phyloP scores from a whole-genome alignment of 345 rosid species.

The Excoecaria cochinchinensis region DNA sequence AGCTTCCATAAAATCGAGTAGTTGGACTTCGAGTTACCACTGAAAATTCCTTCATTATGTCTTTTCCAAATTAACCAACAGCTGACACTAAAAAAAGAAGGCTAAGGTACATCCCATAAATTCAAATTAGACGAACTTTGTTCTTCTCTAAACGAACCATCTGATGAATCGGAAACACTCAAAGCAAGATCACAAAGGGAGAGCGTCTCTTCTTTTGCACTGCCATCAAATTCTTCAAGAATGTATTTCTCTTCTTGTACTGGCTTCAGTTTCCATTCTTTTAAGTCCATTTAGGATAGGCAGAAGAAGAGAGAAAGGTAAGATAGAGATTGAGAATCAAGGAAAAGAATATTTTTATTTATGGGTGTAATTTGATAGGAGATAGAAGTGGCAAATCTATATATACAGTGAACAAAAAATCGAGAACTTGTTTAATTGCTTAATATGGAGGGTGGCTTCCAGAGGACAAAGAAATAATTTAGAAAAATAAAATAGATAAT shows the following conservation, averaged over 20 bases:
- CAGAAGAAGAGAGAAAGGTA: not conserved
- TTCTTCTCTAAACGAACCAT: conserved; percentile 13
- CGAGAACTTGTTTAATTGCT: not conserved
- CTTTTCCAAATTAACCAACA: too few species aligned
- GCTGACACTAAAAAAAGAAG: conserved; percentile 16
- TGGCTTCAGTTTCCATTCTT: not conserved
- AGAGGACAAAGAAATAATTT: not conserved
- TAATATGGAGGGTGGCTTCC: not conserved
- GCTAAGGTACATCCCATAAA: conserved; percentile 43
- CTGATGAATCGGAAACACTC: conserved; percentile 9
- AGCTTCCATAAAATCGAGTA: too few species aligned
- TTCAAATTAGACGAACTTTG: conserved; percentile 24
- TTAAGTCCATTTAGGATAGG: conserved; percentile 1
- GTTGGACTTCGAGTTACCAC: too few species aligned
- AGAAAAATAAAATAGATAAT: not conserved
- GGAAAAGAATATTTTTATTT: not conserved
- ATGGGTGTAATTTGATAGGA: not conserved
- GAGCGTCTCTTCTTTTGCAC: conserved; percentile 35
- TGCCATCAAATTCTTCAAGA: not conserved
- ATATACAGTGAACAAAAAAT: not conserved
- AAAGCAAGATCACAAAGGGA: conserved; percentile 48
- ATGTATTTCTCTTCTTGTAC: conserved; percentile 8
- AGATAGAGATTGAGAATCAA: not conserved
- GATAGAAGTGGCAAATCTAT: not conserved
- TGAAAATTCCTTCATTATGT: too few species aligned